Conservation (phyloP, 2,329 filamentous ascomycete species). For the Fonsecaea multimorphosa region DNA sequence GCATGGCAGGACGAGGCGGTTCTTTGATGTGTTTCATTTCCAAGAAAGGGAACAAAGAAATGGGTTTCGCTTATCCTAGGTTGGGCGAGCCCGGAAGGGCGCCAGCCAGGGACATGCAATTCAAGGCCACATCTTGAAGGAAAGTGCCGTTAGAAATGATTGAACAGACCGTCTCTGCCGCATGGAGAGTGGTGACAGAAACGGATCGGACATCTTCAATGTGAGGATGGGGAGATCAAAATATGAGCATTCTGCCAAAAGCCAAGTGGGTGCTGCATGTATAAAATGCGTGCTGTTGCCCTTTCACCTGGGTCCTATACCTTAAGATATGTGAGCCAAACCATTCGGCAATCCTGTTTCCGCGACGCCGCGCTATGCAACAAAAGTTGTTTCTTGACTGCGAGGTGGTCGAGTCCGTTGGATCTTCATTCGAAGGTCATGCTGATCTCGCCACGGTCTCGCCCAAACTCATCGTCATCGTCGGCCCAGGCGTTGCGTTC, state of each 20-base stretch:
- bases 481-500: slow-evolving; percentile 73
- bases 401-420: slow-evolving; percentile 8
- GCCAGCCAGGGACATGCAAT: not conserved
- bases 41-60: not conserved
- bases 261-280: not conserved
- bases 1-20: not conserved
- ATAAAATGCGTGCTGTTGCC: not conserved
- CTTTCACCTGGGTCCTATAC: not conserved
- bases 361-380: slow-evolving; percentile 34
- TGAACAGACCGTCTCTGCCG: no score
- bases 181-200: not conserved
- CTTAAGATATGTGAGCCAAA: not conserved
- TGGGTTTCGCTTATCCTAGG: not conserved
- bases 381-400: not conserved
- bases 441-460: slow-evolving; percentile 74
- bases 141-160: no score
- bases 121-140: not conserved
- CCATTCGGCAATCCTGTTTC: not conserved
- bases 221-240: not conserved
- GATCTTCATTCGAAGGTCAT: slow-evolving; percentile 76
- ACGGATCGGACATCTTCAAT: not conserved
- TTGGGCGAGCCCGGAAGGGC: not conserved
- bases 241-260: not conserved
- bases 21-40: not conserved
- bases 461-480: slow-evolving; percentile 70